Conservation (phyloP, 805 yeast species). For the Starmerella tilneyi region DNA sequence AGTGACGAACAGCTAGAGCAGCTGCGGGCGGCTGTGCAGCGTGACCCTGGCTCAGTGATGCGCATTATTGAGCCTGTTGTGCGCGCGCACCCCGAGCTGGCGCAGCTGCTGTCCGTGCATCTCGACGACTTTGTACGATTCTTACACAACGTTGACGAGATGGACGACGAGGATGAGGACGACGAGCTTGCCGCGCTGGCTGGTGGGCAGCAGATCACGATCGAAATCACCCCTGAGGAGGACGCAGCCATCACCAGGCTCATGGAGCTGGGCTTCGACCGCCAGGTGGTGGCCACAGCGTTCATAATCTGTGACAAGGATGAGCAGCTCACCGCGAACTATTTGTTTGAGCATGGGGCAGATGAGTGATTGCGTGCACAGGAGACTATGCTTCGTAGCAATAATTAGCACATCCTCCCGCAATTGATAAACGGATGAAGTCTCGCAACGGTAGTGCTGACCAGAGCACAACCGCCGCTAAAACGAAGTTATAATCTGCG, state of each 20-base stretch:
- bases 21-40: slow-evolving; percentile 66
- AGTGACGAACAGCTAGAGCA: slow-evolving; percentile 42
- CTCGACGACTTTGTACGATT: slow-evolving; percentile 83
- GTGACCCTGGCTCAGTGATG: slow-evolving; percentile 81
- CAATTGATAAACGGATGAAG: too few relatives aligned
- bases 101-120: slow-evolving; percentile 38
- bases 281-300: slow-evolving; percentile 78
- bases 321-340: slow-evolving; percentile 92
- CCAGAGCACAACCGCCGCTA: too few relatives aligned
- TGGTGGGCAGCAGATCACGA: slow-evolving; percentile 16
- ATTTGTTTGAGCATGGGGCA: slow-evolving; percentile 48
- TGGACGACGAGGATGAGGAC: slow-evolving; percentile 37
- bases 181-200: slow-evolving; percentile 27
- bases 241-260: slow-evolving; percentile 80
- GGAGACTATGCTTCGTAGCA: neutral
- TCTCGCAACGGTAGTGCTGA: too few relatives aligned
- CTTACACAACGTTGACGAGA: slow-evolving; percentile 41
- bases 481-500: too few relatives aligned
- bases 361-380: slow-evolving; percentile 12
- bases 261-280: slow-evolving; percentile 87
- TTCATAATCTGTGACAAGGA: slow-evolving; percentile 97
- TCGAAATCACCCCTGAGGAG: slow-evolving; percentile 65
- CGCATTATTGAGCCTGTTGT: slow-evolving; percentile 74
- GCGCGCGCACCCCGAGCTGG: slow-evolving; percentile 72
- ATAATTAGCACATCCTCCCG: neutral